Base-by-base conservation (phyloP, 1,284 basidiomycete genomes). In the Rhodofomes roseus region DNA sequence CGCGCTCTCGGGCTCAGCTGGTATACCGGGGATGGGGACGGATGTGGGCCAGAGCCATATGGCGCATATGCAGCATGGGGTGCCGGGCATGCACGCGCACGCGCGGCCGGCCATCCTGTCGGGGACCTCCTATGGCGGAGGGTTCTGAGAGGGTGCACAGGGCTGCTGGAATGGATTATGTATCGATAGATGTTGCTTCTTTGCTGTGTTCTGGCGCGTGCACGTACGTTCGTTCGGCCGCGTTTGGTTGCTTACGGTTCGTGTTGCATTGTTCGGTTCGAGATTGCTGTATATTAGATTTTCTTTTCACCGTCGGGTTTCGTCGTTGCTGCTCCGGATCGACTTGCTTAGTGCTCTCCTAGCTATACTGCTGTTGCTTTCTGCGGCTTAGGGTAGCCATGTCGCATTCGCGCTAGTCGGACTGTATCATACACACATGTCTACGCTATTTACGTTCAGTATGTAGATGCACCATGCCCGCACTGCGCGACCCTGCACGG, bases 61-160 rank as follows among this genome's bases (percentile, higher is more conserved):
- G 37, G 3, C 31, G 29, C 48, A 51, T 29, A 29, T 36, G 29
- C 48, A 34, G n/a, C 51, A 52, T 34, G 36, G 11, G 27, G 27
- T 41, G 34, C 29, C 50, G 14, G 48, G 16, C 36, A 22, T 41
- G 43, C 55, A 56, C 25, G 18, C 39, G 43, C 55, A 56, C 25
- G 18, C 39, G 34, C 55, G 55, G 3, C 27, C 55, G 29, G 43
- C 56, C 14, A 29, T 44, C 36, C 46, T 58, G 48, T 58, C 57
- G 18, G 41, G 51, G 25, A 22, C 53, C 23, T 50, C 58, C 44
- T 59, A 56, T 22, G 46, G 29, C 37, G 57, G 57, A 54, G 44
- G 57, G 51, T 58, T 58, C 41, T 54, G 57, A 58, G 37, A 51
- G 46, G 44, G 29, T 14, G 50, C 25, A 25, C 14, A 20, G 31